These are phyloP conservation scores for Desmodesmus armatus DNA, from an alignment of 139 green algal species.

Conservation along the genomic window DNA sequence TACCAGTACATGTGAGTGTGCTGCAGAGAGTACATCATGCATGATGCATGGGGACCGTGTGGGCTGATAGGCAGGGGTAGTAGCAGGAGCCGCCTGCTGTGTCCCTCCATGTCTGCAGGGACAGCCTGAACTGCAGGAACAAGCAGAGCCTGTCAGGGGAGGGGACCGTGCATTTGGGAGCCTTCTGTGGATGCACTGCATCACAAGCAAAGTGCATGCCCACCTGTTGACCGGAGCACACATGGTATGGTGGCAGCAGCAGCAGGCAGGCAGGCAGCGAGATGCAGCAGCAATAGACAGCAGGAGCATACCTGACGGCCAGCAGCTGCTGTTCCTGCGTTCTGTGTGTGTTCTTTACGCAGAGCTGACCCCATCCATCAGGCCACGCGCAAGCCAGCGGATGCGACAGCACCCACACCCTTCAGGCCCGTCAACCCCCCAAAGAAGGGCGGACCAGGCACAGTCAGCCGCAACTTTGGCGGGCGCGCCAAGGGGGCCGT, in stretches of 20 bases:
- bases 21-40: neutral
- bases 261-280: no score
- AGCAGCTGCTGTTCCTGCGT: slow-evolving; percentile 22
- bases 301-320: slow-evolving; percentile 15
- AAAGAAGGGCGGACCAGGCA: slow-evolving; percentile 49
- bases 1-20: slow-evolving; percentile 46
- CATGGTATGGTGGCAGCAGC: no score
- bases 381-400: slow-evolving; percentile 28
- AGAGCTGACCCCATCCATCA: slow-evolving; percentile 53
- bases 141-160: no score
- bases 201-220: no score
- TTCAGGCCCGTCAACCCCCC: slow-evolving; percentile 68
- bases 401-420: slow-evolving; percentile 26
- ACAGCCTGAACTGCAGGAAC: slow-evolving; percentile 64
- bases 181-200: no score
- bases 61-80: slow-evolving; percentile 60
- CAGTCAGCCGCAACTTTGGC: slow-evolving; percentile 27
- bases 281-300: no score
- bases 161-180: no score
- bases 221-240: no score
- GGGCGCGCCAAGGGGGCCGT: slow-evolving; percentile 37
- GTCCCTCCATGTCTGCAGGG: no score
- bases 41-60: slow-evolving; percentile 20
- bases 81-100: no score
- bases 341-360: slow-evolving; percentile 38